Evolutionary conservation across 441 rosid genomes (phyloP).

Genomic region (Pelargonium australe): DNA sequence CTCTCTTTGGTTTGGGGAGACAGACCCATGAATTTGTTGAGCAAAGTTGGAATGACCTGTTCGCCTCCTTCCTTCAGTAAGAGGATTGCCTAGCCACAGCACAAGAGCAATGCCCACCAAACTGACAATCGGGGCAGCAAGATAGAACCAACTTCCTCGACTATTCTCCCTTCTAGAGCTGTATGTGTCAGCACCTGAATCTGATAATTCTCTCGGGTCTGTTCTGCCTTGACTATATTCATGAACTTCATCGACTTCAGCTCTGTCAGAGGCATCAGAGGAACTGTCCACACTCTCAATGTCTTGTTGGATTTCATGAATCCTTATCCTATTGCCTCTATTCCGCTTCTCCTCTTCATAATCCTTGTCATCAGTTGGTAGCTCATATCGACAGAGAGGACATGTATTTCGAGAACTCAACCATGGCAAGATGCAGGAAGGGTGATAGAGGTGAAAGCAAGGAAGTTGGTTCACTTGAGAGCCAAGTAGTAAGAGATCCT

Average conservation of each 20-base stretch:
- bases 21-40: conserved; percentile 22
- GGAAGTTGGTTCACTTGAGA: conserved; percentile 73
- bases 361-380: conserved; percentile 81
- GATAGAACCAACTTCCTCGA: conserved; percentile 49
- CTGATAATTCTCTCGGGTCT: conserved; percentile 25
- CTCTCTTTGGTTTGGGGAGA: conserved; percentile 37
- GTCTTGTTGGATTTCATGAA: conserved; percentile 31
- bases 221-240: conserved; percentile 24
- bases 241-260: conserved; percentile 34
- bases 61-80: conserved; percentile 32
- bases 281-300: conserved; percentile 41
- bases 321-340: conserved; percentile 21
- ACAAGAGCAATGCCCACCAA: conserved; percentile 70
- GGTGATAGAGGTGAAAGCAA: conserved; percentile 75
- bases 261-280: conserved; percentile 34
- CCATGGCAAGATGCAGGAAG: conserved; percentile 80
- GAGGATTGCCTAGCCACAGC: conserved; percentile 64
- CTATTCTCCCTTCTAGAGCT: conserved; percentile 24
- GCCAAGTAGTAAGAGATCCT: conserved; percentile 51
- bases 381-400: conserved; percentile 85
- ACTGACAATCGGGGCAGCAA: conserved; percentile 77
- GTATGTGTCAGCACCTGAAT: conserved; percentile 10
- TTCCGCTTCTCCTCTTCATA: conserved; percentile 62
- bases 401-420: conserved; percentile 76
- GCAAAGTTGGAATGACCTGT: conserved; percentile 20